Evolutionary conservation across 2,329 filamentous ascomycete species (phyloP).

Genomic region (Stromatinia cepivora): DNA sequence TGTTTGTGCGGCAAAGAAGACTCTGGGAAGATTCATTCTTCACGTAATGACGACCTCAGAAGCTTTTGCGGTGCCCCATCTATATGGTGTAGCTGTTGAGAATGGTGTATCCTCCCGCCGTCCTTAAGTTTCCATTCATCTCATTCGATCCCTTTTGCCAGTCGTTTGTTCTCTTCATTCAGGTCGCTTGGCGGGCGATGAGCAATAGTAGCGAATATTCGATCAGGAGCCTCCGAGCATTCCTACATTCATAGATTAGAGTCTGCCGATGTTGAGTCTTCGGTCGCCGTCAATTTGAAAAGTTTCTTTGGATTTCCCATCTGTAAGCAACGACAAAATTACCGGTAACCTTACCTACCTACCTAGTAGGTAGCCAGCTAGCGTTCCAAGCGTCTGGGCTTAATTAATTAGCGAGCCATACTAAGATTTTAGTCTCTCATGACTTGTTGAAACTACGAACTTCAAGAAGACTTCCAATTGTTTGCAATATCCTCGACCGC

Average conservation of each 20-base stretch:
- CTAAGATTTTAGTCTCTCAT: slow-evolving; percentile 15
- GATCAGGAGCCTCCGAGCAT: neutral
- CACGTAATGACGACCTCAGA: neutral
- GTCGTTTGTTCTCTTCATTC: neutral
- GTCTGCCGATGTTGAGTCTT: neutral
- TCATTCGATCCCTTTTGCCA: neutral
- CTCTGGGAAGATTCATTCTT: neutral
- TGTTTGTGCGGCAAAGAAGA: neutral
- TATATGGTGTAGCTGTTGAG: neutral
- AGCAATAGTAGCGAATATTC: neutral
- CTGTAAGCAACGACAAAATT: neutral
- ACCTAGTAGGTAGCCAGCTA: neutral
- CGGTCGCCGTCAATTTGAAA: neutral
- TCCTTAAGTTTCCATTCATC: neutral
- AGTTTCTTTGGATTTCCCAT: neutral
- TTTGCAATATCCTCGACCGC: neutral
- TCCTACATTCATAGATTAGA: neutral
- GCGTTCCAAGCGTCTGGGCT: neutral
- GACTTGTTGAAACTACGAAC: neutral
- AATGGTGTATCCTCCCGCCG: neutral
- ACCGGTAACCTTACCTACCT: neutral
- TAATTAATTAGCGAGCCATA: slow-evolving; percentile 14
- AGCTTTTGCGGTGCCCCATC: neutral
- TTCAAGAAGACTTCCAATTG: neutral
- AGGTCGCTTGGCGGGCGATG: neutral